These are phyloP conservation scores for Alternaria viburni DNA, from an alignment of 2,329 filamentous ascomycete species.

Conservation along the genomic window DNA sequence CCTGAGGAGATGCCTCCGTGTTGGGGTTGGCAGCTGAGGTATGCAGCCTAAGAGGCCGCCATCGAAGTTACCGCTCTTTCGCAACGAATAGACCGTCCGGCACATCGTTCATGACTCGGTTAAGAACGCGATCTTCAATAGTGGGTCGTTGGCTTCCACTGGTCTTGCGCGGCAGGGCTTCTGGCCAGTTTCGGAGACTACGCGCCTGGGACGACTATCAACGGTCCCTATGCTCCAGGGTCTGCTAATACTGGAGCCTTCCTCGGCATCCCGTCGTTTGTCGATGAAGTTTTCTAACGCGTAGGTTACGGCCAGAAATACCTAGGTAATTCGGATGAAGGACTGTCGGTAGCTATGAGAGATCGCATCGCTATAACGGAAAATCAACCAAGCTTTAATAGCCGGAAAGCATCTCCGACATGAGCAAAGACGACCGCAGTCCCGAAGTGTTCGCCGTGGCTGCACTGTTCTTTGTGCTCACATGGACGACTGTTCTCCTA, in stretches of 20 bases:
- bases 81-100: slow-evolving; percentile 9
- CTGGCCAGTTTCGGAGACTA: neutral
- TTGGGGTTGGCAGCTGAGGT: neutral
- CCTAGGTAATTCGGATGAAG: neutral
- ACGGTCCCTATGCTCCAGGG: neutral
- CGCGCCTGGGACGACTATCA: neutral
- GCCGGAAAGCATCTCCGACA: neutral
- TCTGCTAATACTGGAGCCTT: neutral
- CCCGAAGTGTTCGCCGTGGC: slow-evolving; percentile 37
- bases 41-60: neutral
- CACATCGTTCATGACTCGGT: slow-evolving; percentile 10
- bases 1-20: neutral
- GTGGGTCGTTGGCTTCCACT: neutral
- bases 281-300: neutral
- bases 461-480: slow-evolving; percentile 48
- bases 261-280: neutral
- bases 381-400: neutral
- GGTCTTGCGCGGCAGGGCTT: neutral
- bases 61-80: neutral
- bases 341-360: neutral
- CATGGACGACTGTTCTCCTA: slow-evolving; percentile 47
- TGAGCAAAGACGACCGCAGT: slow-evolving; percentile 23
- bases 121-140: slow-evolving; percentile 8
- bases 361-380: neutral
- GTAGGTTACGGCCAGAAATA: neutral